These are phyloP conservation scores for Cicer arietinum DNA, from an alignment of 306 rosid genomes.

Conservation along the genomic window DNA sequence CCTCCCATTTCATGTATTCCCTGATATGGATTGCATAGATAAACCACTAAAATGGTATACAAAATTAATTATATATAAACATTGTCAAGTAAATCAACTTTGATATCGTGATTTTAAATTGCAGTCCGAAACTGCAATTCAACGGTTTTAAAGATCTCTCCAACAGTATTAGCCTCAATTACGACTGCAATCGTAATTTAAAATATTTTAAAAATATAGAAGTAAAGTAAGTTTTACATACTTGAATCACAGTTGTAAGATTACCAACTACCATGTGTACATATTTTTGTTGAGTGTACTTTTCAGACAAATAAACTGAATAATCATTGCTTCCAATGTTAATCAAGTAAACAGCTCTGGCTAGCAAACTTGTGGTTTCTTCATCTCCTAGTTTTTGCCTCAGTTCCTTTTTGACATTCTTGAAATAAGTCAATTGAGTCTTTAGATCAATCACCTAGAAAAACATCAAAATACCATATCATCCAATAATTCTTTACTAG, in stretches of 20 bases:
- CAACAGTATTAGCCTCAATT: too few species aligned
- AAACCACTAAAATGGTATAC: too few species aligned
- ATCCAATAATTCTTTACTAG: background rate
- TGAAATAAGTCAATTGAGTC: conserved; percentile 55
- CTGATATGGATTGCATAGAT: background rate
- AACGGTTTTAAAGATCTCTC: too few species aligned
- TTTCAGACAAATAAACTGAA: conserved; percentile 20
- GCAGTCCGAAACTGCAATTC: too few species aligned
- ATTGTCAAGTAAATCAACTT: too few species aligned
- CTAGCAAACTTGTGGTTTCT: conserved; percentile 48
- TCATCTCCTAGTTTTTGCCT: conserved; percentile 53
- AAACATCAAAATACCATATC: background rate
- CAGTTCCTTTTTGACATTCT: conserved; percentile 52
- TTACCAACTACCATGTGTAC: conserved; percentile 69
- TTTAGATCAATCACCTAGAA: conserved; percentile 65
- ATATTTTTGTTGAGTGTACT: conserved; percentile 47
- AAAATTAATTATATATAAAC: too few species aligned
- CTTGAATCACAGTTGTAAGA: conserved; percentile 63
- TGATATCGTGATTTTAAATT: too few species aligned
- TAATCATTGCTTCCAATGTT: conserved; percentile 71
- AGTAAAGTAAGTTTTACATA: conserved; percentile 32
- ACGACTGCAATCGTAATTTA: too few species aligned
- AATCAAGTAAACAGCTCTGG: conserved; percentile 71
- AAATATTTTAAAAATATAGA: background rate
- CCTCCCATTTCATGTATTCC: conserved; percentile 56